phyloP scores from a whole-genome alignment of 2,329 filamentous ascomycete genomes.

The Penicillium frequentans region DNA sequence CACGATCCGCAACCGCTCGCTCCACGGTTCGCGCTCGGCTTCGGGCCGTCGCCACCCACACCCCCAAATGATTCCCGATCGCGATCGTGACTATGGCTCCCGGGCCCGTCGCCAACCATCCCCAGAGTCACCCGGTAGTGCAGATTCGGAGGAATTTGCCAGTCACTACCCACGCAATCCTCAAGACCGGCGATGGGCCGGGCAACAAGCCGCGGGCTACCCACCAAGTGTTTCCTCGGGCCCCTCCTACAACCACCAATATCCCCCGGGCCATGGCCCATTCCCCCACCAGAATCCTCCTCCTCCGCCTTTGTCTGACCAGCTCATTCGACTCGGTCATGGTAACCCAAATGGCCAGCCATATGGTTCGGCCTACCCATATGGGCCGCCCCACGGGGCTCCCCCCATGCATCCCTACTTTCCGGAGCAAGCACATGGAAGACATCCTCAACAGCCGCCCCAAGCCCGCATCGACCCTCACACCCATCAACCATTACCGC shows the following conservation, averaged over 20 bases:
- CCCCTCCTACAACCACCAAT: slow-evolving; percentile 35
- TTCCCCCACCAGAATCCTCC: slow-evolving; percentile 27
- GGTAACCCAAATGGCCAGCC: slow-evolving; percentile 30
- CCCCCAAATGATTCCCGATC: slow-evolving; percentile 31
- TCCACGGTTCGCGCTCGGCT: slow-evolving; percentile 38
- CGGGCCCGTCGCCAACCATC: slow-evolving; percentile 46
- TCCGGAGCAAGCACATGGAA: neutral
- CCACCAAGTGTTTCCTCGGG: slow-evolving; percentile 42
- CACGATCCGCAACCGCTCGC: slow-evolving; percentile 41
- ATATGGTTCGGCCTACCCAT: neutral
- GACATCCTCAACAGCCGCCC: neutral
- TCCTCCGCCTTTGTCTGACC: slow-evolving; percentile 30
- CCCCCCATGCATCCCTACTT: neutral
- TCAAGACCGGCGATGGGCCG: slow-evolving; percentile 37
- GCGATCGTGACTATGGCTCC: slow-evolving; percentile 38
- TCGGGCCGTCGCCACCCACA: slow-evolving; percentile 40
- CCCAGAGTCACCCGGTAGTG: slow-evolving; percentile 59
- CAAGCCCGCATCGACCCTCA: slow-evolving; percentile 1
- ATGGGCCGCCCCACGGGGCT: neutral
- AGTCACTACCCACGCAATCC: slow-evolving; percentile 44
- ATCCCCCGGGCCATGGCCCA: slow-evolving; percentile 31
- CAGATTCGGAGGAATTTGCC: slow-evolving; percentile 65
- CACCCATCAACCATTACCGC: neutral
- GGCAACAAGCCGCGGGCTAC: slow-evolving; percentile 35
- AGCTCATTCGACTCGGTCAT: slow-evolving; percentile 33